A percentile compares a stretch with the other conserved stretches of the same genome.
These are phyloP conservation scores for Arachnopeziza araneosa DNA, from an alignment of 2,329 filamentous ascomycete species.

Conservation along the genomic window DNA sequence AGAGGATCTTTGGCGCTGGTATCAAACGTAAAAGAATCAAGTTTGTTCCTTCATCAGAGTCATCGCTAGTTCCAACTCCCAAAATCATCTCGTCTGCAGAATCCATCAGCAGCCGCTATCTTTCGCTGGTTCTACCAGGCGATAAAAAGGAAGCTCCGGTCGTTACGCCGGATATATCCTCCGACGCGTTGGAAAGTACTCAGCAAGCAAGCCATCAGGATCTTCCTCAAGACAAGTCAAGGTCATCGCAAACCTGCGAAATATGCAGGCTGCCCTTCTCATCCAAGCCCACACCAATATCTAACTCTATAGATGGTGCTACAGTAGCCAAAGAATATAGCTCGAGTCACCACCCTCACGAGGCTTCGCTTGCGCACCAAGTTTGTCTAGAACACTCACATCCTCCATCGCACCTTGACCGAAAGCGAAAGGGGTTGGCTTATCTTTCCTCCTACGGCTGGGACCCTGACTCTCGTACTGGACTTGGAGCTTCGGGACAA, in stretches of 20 bases:
- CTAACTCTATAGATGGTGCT: constrained; percentile 7
- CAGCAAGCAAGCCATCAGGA: background rate
- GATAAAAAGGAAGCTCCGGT: constrained; percentile 1
- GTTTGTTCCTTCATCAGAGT: constrained; percentile 43
- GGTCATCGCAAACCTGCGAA: constrained; percentile 38
- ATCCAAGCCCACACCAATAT: constrained; percentile 31
- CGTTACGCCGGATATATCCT: background rate
- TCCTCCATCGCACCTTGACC: constrained; percentile 66
- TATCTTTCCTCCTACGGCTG: constrained; percentile 64
- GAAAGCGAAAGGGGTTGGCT: constrained; percentile 62
- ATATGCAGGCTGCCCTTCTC: constrained; percentile 55
- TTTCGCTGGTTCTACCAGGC: constrained; percentile 54
- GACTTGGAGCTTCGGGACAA: constrained; percentile 62
- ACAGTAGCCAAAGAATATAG: constrained; percentile 11
- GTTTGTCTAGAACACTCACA: constrained; percentile 63
- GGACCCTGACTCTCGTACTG: constrained; percentile 66
- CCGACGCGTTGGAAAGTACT: background rate
- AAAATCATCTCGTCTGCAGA: constrained; percentile 28
- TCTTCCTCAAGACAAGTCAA: background rate
- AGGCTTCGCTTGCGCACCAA: constrained; percentile 64
- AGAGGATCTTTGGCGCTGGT: constrained; percentile 57
- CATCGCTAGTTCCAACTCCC: constrained; percentile 21
- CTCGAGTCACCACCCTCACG: constrained; percentile 38
- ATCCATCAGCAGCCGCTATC: constrained; percentile 49
- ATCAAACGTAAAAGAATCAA: constrained; percentile 54